Evolutionary conservation across 495 filamentous ascomycete genomes (phyloP).

Genomic region (Elasticomyces elasticus): DNA sequence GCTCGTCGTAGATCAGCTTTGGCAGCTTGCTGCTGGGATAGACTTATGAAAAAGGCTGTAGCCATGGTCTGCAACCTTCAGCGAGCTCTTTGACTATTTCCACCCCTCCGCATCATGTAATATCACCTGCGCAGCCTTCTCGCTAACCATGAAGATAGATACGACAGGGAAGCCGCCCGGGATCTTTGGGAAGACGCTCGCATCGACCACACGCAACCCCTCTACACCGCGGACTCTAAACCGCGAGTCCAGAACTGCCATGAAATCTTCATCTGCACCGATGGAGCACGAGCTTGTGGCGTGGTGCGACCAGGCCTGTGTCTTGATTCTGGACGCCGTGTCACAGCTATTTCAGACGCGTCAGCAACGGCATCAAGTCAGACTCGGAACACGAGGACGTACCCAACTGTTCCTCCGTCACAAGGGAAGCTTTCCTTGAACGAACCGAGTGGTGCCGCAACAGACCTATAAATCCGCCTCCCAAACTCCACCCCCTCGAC

Average conservation of each 20-base stretch:
- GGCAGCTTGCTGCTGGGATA: no score
- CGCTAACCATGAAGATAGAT: constrained; percentile 53
- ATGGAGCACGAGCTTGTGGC: constrained; percentile 41
- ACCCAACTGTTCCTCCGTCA: no score
- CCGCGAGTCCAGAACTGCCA: constrained; percentile 44
- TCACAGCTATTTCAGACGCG: not conserved
- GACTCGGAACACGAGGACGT: no score
- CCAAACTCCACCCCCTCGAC: constrained; percentile 22
- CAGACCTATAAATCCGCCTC: constrained; percentile 17
- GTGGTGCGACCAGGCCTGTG: constrained; percentile 44
- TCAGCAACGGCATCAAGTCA: no score
- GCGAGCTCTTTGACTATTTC: no score
- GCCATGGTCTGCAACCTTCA: no score
- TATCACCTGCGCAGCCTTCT: constrained; percentile 40
- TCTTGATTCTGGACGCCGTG: constrained; percentile 29
- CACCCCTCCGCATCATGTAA: not conserved
- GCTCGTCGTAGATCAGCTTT: no score
- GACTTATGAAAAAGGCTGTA: no score
- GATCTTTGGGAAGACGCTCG: constrained; percentile 31
- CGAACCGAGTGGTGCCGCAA: not conserved
- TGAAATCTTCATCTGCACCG: constrained; percentile 37
- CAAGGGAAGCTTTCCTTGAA: not conserved
- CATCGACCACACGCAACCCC: constrained; percentile 38
- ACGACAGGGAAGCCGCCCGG: constrained; percentile 51
- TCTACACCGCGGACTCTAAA: constrained; percentile 42